Evolutionary conservation across 2,329 filamentous ascomycete genomes (phyloP).

Genomic region (Hymenoscyphus fructigenus): DNA sequence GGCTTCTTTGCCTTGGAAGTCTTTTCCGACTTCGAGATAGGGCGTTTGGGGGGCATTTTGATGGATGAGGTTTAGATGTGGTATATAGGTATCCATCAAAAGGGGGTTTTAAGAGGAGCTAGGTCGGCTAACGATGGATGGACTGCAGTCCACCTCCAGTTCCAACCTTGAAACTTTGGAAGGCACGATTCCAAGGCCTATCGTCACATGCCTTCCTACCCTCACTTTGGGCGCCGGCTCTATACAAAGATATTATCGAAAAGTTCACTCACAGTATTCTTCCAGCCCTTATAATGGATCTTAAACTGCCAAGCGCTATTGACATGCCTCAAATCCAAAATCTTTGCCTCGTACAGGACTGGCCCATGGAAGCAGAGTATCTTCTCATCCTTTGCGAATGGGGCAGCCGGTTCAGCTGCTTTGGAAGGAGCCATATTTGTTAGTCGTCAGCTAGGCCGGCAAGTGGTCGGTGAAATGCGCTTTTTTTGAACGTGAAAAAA

Average conservation of each 20-base stretch:
- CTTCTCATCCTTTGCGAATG: slow-evolving; percentile 73
- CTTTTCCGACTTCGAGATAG: neutral
- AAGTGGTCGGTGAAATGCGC: neutral
- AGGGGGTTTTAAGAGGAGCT: neutral
- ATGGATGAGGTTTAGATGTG: neutral
- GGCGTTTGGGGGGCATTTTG: neutral
- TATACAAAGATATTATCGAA: neutral
- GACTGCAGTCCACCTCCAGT: neutral
- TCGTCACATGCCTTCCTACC: neutral
- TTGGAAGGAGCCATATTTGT: slow-evolving; percentile 35
- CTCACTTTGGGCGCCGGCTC: neutral
- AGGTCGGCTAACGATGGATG: neutral
- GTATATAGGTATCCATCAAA: neutral
- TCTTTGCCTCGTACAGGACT: slow-evolving; percentile 95
- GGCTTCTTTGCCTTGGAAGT: neutral
- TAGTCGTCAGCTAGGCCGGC: neutral
- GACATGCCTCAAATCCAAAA: slow-evolving; percentile 71
- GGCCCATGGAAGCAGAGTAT: slow-evolving; percentile 97
- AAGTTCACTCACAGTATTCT: slow-evolving; percentile 72
- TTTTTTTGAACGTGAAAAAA: neutral
- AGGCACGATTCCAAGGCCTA: slow-evolving; percentile 1
- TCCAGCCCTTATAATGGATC: slow-evolving; percentile 99
- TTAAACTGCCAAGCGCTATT: slow-evolving; percentile 79
- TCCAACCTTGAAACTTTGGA: slow-evolving; percentile 6
- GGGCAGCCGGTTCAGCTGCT: slow-evolving; percentile 26